Evolutionary conservation across 106 monocot species (phyloP).

Genomic region (Dendrobium chrysotoxum): DNA sequence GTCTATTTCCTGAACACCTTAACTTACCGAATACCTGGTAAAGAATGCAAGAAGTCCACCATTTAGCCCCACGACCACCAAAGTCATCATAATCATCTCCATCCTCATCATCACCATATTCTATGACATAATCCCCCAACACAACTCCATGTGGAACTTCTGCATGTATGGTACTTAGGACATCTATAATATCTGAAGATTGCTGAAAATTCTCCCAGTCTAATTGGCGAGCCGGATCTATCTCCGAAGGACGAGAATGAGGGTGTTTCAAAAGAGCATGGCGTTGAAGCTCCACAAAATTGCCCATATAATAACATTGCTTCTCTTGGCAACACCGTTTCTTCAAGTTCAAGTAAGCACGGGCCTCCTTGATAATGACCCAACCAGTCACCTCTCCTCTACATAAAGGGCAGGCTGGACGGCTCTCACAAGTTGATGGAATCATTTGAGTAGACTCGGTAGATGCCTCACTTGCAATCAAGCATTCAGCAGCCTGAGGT

Average conservation of each 20-base stretch:
- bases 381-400: slow-evolving; percentile 42
- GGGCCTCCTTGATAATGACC: slow-evolving; percentile 32
- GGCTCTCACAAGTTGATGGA: background rate
- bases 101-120: slow-evolving; percentile 22
- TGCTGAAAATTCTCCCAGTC: slow-evolving; percentile 47
- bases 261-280: slow-evolving; percentile 28
- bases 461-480: slow-evolving; percentile 9
- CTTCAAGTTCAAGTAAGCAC: slow-evolving; percentile 19
- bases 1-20: slow-evolving; percentile 19
- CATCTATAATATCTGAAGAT: slow-evolving; percentile 39
- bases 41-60: slow-evolving; percentile 43
- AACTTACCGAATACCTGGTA: slow-evolving; percentile 31
- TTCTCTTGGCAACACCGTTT: slow-evolving; percentile 33
- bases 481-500: slow-evolving; percentile 18
- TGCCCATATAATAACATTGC: slow-evolving; percentile 24
- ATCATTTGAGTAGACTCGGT: background rate
- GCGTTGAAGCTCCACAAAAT: slow-evolving; percentile 21
- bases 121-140: slow-evolving; percentile 43
- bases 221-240: slow-evolving; percentile 28
- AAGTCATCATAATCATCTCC: slow-evolving; percentile 33
- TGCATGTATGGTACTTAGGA: slow-evolving; percentile 37
- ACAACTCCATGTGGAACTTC: slow-evolving; percentile 38
- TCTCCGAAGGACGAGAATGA: slow-evolving; percentile 27
- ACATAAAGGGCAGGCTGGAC: slow-evolving; percentile 31
- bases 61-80: slow-evolving; percentile 21